Evolutionary conservation across 106 monocot species (phyloP).

Genomic region (Dioscorea zingiberensis): DNA sequence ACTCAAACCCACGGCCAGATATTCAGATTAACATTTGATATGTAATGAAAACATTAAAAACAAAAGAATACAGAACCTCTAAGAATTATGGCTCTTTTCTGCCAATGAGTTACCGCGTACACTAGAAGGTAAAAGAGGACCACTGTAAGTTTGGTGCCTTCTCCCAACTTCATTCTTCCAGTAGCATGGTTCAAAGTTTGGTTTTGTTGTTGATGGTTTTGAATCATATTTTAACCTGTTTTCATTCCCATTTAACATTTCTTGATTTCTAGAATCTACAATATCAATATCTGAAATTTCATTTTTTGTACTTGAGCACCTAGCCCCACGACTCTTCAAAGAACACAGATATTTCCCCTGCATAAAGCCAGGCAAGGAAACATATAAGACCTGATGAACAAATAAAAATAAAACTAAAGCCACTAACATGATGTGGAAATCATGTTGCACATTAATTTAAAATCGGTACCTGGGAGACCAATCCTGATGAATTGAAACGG

Average conservation of each 20-base stretch:
- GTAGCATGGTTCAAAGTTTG: background rate
- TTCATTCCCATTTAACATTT: background rate
- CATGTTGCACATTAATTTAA: background rate
- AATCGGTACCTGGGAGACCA: conserved; percentile 30
- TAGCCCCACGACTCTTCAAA: background rate
- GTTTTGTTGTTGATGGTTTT: background rate
- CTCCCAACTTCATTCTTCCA: background rate
- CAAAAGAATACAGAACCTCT: background rate
- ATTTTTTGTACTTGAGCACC: background rate
- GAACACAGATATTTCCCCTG: background rate
- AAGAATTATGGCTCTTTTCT: background rate
- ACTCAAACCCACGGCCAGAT: no score
- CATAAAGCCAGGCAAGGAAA: background rate
- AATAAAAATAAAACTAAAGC: background rate
- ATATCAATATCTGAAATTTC: conserved; percentile 4
- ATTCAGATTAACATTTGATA: no score
- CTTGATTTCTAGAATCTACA: background rate
- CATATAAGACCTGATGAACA: background rate
- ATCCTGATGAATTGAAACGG: conserved; percentile 58
- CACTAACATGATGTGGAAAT: background rate
- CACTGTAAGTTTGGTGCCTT: background rate
- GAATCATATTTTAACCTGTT: background rate
- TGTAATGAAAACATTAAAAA: no score
- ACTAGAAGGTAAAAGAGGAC: background rate
- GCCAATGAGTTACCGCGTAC: background rate